Percentiles rank a stretch among this genome's conserved stretches.
phyloP scores from a whole-genome alignment of 208 protist genomes.

The Novymonas esmeraldas region DNA sequence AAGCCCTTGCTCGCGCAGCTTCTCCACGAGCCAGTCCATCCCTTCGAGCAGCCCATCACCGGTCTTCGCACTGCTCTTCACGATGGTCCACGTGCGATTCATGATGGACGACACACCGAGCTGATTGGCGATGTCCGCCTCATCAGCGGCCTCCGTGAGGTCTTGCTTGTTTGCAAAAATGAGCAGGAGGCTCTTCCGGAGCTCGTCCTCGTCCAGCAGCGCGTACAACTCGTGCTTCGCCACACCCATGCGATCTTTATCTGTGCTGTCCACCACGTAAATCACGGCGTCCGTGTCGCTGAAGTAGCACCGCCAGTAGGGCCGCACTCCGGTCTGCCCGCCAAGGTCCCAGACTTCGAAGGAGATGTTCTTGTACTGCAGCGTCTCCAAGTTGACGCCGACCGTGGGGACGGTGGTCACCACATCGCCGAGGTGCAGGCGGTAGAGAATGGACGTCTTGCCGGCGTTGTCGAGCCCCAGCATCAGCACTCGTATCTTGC shows the following conservation, averaged over 20 bases:
- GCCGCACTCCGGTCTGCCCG: constrained; percentile 96
- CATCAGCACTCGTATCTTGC: constrained; percentile 94
- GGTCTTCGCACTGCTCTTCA: constrained; percentile 93
- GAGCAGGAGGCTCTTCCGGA: constrained; percentile 87
- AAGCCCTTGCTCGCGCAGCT: constrained; percentile 64
- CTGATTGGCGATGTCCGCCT: constrained; percentile 71
- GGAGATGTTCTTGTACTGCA: constrained; percentile 98
- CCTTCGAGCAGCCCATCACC: constrained; percentile 93
- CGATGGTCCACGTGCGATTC: constrained; percentile 93
- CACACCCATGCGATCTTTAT: constrained; percentile 91
- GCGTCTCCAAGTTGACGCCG: constrained; percentile 97
- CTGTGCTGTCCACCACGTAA: constrained; percentile 95
- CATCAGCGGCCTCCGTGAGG: constrained; percentile 65
- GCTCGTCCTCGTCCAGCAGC: constrained; percentile 89
- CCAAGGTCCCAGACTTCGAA: constrained; percentile 99
- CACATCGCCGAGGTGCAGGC: constrained; percentile 97
- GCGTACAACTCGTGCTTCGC: constrained; percentile 88
- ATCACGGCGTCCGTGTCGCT: constrained; percentile 95
- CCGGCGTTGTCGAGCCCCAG: constrained; percentile 96
- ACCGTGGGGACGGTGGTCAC: constrained; percentile 98
- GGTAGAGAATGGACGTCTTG: constrained; percentile 99
- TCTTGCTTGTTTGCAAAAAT: constrained; percentile 98
- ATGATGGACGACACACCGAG: constrained; percentile 86
- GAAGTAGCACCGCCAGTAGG: constrained; percentile 98
- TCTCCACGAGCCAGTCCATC: constrained; percentile 95